Conservation (phyloP, 352 stramenopile species). For the Pythium rhizo-oryzae region DNA sequence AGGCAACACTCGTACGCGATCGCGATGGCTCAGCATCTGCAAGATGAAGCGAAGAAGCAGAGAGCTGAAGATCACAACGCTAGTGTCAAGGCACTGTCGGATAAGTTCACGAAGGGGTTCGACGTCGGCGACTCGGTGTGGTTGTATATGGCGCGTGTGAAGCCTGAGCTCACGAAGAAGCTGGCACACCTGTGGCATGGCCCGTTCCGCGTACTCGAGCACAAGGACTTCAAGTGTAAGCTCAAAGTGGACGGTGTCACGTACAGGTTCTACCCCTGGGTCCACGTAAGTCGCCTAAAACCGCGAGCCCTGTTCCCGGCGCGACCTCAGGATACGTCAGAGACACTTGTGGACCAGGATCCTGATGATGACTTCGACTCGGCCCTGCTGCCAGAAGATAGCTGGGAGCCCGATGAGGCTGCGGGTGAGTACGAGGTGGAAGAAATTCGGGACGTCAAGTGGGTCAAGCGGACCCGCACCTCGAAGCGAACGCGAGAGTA, state of each 20-base stretch:
- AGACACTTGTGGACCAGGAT: too few species aligned
- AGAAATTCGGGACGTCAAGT: too few species aligned
- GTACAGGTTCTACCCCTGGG: slow-evolving; percentile 26
- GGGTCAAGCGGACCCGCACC: too few species aligned
- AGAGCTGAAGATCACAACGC: neutral
- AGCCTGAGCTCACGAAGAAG: slow-evolving; percentile 20
- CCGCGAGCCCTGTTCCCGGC: slow-evolving; percentile 1
- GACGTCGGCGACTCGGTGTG: slow-evolving; percentile 23
- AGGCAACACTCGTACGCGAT: neutral
- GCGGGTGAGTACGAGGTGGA: too few species aligned
- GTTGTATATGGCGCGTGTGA: slow-evolving; percentile 17
- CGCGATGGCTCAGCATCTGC: neutral
- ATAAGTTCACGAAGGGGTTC: slow-evolving; percentile 16
- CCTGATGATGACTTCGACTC: too few species aligned
- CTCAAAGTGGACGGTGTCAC: slow-evolving; percentile 3
- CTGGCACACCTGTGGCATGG: slow-evolving; percentile 36
- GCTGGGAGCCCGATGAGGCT: too few species aligned
- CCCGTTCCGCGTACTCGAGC: too few species aligned
- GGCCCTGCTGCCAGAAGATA: too few species aligned
- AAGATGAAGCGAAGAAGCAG: slow-evolving; percentile 1
- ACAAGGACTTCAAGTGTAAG: slow-evolving; percentile 11
- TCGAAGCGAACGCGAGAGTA: too few species aligned
- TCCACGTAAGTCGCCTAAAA: slow-evolving; percentile 36
- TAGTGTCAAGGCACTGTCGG: slow-evolving; percentile 1
- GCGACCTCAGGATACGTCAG: too few species aligned